Percentiles rank a stretch among this genome's conserved stretches.
phyloP scores from a whole-genome alignment of 208 protist species.

The Acanthamoeba castellanii region DNA sequence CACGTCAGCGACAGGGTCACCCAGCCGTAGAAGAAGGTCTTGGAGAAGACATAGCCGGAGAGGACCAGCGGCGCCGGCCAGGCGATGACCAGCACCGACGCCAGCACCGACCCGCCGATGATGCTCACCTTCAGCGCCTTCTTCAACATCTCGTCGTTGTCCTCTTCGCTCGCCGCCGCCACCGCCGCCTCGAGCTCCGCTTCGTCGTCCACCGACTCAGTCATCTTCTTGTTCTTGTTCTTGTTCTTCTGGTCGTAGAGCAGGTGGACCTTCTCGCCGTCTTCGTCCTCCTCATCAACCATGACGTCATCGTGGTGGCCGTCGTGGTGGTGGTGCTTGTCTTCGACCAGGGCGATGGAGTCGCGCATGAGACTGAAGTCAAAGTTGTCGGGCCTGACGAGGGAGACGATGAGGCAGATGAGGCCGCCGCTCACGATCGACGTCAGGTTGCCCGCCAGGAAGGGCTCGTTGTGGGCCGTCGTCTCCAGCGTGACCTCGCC shows the following conservation, averaged over 20 bases:
- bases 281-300: slow-evolving; percentile 24
- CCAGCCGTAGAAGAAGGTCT: slow-evolving; percentile 68
- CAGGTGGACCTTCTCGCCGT: neutral
- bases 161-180: neutral
- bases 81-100: slow-evolving; percentile 67
- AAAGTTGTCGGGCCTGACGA: slow-evolving; percentile 16
- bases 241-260: neutral
- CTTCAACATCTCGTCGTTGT: slow-evolving; percentile 15
- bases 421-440: slow-evolving; percentile 74
- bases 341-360: slow-evolving; percentile 56
- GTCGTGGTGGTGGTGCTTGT: neutral
- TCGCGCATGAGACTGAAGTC: slow-evolving; percentile 56
- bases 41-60: slow-evolving; percentile 74
- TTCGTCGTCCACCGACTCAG: neutral
- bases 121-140: neutral
- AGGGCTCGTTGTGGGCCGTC: slow-evolving; percentile 60
- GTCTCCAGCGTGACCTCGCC: slow-evolving; percentile 77
- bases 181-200: neutral
- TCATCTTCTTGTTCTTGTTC: neutral
- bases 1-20: slow-evolving; percentile 46
- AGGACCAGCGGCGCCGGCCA: slow-evolving; percentile 45
- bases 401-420: slow-evolving; percentile 59
- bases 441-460: slow-evolving; percentile 78
- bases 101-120: slow-evolving; percentile 47
- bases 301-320: slow-evolving; percentile 6